Percentiles rank a stretch among this genome's conserved stretches.
phyloP scores from a whole-genome alignment of 257 asterid species.

The Mentha longifolia region DNA sequence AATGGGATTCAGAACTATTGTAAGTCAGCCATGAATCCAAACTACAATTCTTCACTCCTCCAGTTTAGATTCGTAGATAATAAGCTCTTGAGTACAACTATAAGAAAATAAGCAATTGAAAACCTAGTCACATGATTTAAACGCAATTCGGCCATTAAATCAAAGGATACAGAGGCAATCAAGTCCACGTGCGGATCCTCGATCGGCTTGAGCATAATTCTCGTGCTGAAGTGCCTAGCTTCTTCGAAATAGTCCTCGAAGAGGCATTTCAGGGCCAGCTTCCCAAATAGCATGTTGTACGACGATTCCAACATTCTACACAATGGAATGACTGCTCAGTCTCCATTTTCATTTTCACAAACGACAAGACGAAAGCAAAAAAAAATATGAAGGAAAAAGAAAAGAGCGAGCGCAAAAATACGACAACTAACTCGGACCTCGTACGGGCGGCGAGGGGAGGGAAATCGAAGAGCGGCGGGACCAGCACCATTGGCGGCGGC shows the following conservation, averaged over 20 bases:
- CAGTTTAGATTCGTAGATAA: not conserved
- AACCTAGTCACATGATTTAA: not conserved
- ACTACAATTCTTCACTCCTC: not conserved
- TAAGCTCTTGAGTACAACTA: not conserved
- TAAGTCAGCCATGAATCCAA: too few relatives aligned
- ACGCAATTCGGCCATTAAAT: not conserved
- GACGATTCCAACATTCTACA: conserved; percentile 95
- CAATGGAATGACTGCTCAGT: conserved; percentile 9
- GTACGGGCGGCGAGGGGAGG: conserved; percentile 96
- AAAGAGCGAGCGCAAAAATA: too few relatives aligned
- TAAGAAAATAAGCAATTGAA: not conserved
- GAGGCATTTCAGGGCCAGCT: conserved; percentile 74
- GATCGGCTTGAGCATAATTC: conserved; percentile 85
- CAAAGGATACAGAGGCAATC: conserved; percentile 82
- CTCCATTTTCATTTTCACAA: not conserved
- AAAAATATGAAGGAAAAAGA: not conserved
- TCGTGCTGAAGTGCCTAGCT: conserved; percentile 68
- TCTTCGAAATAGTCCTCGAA: conserved; percentile 84
- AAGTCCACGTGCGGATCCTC: conserved; percentile 96
- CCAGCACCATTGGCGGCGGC: conserved; percentile 89
- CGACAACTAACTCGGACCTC: conserved; percentile 44
- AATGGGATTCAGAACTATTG: not conserved
- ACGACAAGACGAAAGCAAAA: not conserved
- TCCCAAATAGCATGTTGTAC: conserved; percentile 77
- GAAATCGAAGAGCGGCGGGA: conserved; percentile 94